A percentile compares a stretch with the other conserved stretches of the same genome.
Conservation (phyloP, 345 rosid genomes). For the Eucalyptus pauciflora region DNA sequence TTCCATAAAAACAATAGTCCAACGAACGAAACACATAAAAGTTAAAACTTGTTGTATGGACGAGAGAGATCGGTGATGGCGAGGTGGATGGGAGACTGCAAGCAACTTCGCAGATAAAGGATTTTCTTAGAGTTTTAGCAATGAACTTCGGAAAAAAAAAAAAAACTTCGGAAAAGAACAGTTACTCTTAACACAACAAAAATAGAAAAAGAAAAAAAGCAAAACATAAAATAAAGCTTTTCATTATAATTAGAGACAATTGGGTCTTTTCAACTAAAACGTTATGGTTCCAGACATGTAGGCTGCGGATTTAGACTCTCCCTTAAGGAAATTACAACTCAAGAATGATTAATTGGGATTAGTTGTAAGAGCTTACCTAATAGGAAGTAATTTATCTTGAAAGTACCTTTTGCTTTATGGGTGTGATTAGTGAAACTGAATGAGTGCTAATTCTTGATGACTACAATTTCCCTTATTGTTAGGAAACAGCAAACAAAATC, state of each 20-base stretch:
- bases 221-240: not conserved
- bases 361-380: not conserved
- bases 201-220: too few species aligned
- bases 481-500: not conserved
- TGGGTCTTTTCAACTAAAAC: fast-evolving
- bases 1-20: fast-evolving
- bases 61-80: not conserved
- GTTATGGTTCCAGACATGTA: not conserved
- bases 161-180: too few species aligned
- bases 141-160: not conserved
- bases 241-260: not conserved
- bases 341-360: not conserved
- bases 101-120: not conserved
- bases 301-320: not conserved
- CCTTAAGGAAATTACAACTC: fast-evolving
- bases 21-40: not conserved
- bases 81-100: fast-evolving
- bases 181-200: not conserved
- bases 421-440: too few species aligned
- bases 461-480: fast-evolving
- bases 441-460: not conserved
- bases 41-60: not conserved
- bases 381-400: not conserved
- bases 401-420: not conserved
- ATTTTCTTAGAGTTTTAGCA: not conserved